Evolutionary conservation across 345 rosid genomes (phyloP), one percentile per base, ranked within the genome.

Genomic region (Arabidopsis thaliana): DNA sequence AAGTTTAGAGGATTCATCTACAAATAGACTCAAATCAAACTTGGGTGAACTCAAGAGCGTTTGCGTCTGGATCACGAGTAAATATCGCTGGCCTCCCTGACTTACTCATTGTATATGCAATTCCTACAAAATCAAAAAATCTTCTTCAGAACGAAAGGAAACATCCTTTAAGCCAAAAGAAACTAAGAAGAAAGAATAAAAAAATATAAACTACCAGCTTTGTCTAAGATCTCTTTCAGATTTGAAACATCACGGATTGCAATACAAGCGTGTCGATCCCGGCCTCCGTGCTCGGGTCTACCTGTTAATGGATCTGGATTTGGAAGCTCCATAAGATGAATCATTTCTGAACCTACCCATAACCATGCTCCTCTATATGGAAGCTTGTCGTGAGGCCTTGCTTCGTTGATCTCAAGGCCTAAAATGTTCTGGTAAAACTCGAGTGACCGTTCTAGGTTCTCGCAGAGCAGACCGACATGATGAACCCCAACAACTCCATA

Each of bases 341-440:
- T 94, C 97, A 91, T 94, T 85, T 92, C 97, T 44, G 97, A 81
- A 56, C 98, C 98, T 58, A 94, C 86, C 98, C 98, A 94, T 82
- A 94, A 78, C 96, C 98, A 94, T 49, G 91, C 96, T 40, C 97
- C 98, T 64, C 92, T 87, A 34, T 94, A 88, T 0, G 96, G 97
- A 76, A 94, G 93, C 85, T 90, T 94, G 76, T 90, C 92, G 30
- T 94, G 82, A 22, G 99, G 99, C 78, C 99, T 89, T 67, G 91
- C 97, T 82, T 91, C 92, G 4, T 91, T 95, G 73, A 90, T 87
- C 82, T 95, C 93, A 53, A 91, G 97, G 24, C 97, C 96, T 58
- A 91, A 73, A 61, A 91, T 81, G 55, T 86, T 87, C 83, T 91
- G 89, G 78, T 95, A 95, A 80, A 88, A 95, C 42, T 89, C 90